Base-by-base conservation (phyloP, 2,329 filamentous ascomycete species). In the Huntiella abstrusa region DNA sequence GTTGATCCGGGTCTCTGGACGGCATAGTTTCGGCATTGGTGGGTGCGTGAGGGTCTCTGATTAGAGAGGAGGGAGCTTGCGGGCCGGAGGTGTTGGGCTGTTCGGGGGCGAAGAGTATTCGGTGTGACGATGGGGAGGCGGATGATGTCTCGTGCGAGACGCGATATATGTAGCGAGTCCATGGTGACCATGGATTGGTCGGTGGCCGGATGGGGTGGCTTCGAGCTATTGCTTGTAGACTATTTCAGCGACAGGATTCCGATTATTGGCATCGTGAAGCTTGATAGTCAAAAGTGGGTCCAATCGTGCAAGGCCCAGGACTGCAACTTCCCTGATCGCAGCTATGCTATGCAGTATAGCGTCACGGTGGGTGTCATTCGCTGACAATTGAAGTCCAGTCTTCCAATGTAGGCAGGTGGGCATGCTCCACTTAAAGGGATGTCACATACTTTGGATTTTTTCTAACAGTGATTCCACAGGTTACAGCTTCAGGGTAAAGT, bases 121-220 rank as follows among this genome's bases (percentile, higher is more conserved):
- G 22, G 45, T 16, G 39, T 72, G 69, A 57, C 78, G 81, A 43
- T 75, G 69, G 41, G 75, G 73, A 12, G 83, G 39, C 76, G 75
- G 56, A 93, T 92, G 37, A 96, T 74, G 66, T 85, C 83, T 56
- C 82, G 76, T 57, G 95, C 88, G 58, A 94, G 71, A 58, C 80
- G 80, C 42, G 75, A 75, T 53, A 86, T 70, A 51, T 83, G 67
- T 49, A 80, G 80, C 13, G 83, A 87, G 64, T 94, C 86, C 86
- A 94, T 93, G 16, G 17, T 3, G 12, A 36, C 12, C 43, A 44
- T 16, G 43, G 28, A 28, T 37, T 28, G 22, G 22, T 28, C 22
- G 8, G 22, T 28, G 6, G 22, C 22, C 7, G 22, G 22, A 10
- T 28, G 22, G 22, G 6, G 22, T 28, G 22, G 22, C 7, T 28